These are phyloP conservation scores for Suhomyces chickasaworum DNA, from an alignment of 1,139 yeast genomes.

Conservation along the genomic window DNA sequence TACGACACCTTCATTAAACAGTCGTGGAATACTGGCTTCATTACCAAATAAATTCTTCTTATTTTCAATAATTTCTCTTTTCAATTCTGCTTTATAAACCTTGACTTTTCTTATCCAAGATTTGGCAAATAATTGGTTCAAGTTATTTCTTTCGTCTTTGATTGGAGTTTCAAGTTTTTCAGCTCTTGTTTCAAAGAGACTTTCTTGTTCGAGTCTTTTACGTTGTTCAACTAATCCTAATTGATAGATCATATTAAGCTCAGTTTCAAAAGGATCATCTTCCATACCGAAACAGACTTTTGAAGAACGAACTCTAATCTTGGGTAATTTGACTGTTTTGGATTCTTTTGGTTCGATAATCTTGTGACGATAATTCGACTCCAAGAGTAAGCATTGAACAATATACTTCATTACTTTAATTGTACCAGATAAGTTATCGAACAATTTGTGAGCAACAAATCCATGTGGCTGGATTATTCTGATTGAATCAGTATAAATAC, in stretches of 20 bases:
- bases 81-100: slow-evolving; percentile 43
- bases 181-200: slow-evolving; percentile 49
- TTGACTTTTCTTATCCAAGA: slow-evolving; percentile 56
- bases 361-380: slow-evolving; percentile 19
- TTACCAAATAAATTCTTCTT: slow-evolving; percentile 50
- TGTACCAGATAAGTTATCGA: slow-evolving; percentile 61
- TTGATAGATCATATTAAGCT: slow-evolving; percentile 73
- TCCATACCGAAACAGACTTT: slow-evolving; percentile 55
- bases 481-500: slow-evolving; percentile 32
- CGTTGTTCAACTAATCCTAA: slow-evolving; percentile 74
- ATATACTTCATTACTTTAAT: slow-evolving; percentile 59
- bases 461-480: slow-evolving; percentile 50
- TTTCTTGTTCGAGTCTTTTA: slow-evolving; percentile 58
- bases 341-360: slow-evolving; percentile 35
- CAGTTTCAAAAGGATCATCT: slow-evolving; percentile 88
- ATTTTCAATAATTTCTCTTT: slow-evolving; percentile 53
- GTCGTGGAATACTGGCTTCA: slow-evolving; percentile 46
- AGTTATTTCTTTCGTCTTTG: slow-evolving; percentile 10
- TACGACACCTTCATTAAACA: slow-evolving; percentile 55
- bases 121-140: slow-evolving; percentile 24
- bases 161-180: slow-evolving; percentile 17
- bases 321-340: slow-evolving; percentile 53
- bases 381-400: slow-evolving; percentile 43
- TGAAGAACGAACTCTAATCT: slow-evolving; percentile 50
- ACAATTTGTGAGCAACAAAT: slow-evolving; percentile 59